Evolutionary conservation across 2,329 filamentous ascomycete genomes (phyloP).

Genomic region (Ophiostoma australiae): DNA sequence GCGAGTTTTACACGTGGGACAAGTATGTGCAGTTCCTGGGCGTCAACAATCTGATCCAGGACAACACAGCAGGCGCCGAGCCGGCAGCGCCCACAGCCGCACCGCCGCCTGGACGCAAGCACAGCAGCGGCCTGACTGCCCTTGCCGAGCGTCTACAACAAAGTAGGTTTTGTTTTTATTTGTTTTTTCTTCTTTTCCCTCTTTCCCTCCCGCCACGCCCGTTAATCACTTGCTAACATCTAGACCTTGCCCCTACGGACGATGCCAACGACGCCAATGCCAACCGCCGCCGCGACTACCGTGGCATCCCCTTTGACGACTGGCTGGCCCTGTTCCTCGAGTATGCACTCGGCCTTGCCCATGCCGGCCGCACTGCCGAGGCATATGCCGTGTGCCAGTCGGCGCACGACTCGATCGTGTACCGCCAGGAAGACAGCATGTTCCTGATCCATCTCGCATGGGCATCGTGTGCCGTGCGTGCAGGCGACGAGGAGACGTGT

Average conservation of each 20-base stretch:
- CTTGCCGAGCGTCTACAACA: constrained; percentile 54
- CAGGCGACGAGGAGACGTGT: constrained; percentile 72
- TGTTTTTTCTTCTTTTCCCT: not conserved
- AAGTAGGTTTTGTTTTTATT: constrained; percentile 31
- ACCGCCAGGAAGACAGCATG: constrained; percentile 56
- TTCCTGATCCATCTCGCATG: constrained; percentile 73
- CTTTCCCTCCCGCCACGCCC: constrained; percentile 34
- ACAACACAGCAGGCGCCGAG: constrained; percentile 25
- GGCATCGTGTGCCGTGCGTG: constrained; percentile 76
- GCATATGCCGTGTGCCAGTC: constrained; percentile 77
- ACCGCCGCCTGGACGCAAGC: constrained; percentile 16
- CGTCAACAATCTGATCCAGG: constrained; percentile 35
- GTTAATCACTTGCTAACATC: constrained; percentile 2
- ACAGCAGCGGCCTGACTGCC: constrained; percentile 45
- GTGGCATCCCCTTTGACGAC: constrained; percentile 71
- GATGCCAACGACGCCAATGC: constrained; percentile 21
- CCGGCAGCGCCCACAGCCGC: not conserved
- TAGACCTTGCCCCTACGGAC: constrained; percentile 36
- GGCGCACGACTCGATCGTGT: constrained; percentile 75
- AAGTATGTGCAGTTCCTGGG: constrained; percentile 58
- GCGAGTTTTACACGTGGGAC: constrained; percentile 62
- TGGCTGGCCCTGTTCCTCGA: constrained; percentile 92
- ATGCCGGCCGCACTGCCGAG: constrained; percentile 60
- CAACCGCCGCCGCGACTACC: constrained; percentile 39
- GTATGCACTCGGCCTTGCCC: constrained; percentile 73